These are phyloP conservation scores for Aspergillus egyptiacus DNA, from an alignment of 495 filamentous ascomycete genomes.

Conservation along the genomic window DNA sequence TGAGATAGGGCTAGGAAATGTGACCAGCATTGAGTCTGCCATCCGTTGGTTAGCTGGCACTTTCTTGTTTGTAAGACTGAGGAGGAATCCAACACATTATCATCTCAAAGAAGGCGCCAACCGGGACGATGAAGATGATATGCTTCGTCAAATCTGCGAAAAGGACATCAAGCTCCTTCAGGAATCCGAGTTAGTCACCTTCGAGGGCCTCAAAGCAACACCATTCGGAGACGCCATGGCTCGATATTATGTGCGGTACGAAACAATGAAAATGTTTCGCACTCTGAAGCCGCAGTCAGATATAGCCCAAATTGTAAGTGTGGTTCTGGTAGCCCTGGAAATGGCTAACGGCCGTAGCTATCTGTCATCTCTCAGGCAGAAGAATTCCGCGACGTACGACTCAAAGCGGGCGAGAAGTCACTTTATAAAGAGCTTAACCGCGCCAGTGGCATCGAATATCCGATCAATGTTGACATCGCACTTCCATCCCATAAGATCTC, in stretches of 20 bases:
- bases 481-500: constrained; percentile 78
- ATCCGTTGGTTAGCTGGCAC: constrained; percentile 80
- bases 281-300: constrained; percentile 53
- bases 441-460: constrained; percentile 62
- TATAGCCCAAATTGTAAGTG: constrained; percentile 66
- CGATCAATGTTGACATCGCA: constrained; percentile 70
- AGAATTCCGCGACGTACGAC: constrained; percentile 71
- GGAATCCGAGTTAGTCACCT: constrained; percentile 52
- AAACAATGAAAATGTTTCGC: constrained; percentile 78
- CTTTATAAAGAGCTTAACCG: constrained; percentile 82
- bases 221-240: constrained; percentile 88
- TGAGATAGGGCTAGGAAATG: constrained; percentile 80
- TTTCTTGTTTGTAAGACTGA: constrained; percentile 79
- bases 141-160: constrained; percentile 73
- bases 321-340: background rate
- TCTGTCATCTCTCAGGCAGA: constrained; percentile 61
- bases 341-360: constrained; percentile 48
- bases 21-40: constrained; percentile 63
- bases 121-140: constrained; percentile 54
- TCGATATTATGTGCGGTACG: constrained; percentile 83
- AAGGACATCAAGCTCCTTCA: constrained; percentile 68
- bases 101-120: constrained; percentile 56
- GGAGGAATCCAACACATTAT: constrained; percentile 75
- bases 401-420: constrained; percentile 67
- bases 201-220: constrained; percentile 55